A percentile compares a stretch with the other conserved stretches of the same genome.
phyloP scores from a whole-genome alignment of 768 basidiomycete species.

The Hygrocybe coccinea region DNA sequence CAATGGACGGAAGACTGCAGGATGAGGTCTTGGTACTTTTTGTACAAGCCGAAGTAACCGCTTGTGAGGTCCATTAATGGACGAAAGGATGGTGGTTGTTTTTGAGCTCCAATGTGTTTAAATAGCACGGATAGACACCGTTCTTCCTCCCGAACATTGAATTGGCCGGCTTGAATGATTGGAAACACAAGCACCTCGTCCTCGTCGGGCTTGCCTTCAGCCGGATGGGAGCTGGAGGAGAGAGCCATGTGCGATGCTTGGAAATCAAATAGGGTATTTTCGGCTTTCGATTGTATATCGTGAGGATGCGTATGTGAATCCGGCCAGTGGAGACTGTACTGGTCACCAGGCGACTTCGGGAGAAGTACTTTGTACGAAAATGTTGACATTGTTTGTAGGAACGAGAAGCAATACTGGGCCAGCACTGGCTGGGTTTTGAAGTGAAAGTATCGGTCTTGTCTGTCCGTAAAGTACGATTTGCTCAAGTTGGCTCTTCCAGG shows the following conservation, averaged over 20 bases:
- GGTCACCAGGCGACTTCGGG: conserved; percentile 22
- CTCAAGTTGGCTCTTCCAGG: conserved; percentile 81
- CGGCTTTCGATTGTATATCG: conserved; percentile 57
- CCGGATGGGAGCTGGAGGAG: neutral
- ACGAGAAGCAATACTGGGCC: conserved; percentile 79
- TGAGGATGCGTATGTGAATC: conserved; percentile 63
- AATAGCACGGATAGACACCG: conserved; percentile 54
- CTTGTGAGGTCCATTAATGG: conserved; percentile 81
- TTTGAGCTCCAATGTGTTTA: conserved; percentile 30
- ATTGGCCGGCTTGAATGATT: conserved; percentile 84
- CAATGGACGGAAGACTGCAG: conserved; percentile 52
- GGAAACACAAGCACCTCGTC: conserved; percentile 61
- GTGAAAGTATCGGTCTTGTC: conserved; percentile 91
- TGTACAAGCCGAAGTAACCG: conserved; percentile 89
- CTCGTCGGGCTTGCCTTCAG: conserved; percentile 20
- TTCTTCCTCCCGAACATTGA: conserved; percentile 85
- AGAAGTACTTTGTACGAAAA: conserved; percentile 66
- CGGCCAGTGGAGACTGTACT: conserved; percentile 63
- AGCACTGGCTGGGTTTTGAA: conserved; percentile 57
- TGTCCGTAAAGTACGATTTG: conserved; percentile 87
- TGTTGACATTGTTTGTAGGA: conserved; percentile 58
- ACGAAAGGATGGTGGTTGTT: conserved; percentile 15
- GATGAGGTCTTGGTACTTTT: conserved; percentile 69
- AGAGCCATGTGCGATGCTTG: conserved; percentile 40
- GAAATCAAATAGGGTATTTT: conserved; percentile 51